Conservation (phyloP, 2,329 filamentous ascomycete genomes). For the Botryotinia calthae region DNA sequence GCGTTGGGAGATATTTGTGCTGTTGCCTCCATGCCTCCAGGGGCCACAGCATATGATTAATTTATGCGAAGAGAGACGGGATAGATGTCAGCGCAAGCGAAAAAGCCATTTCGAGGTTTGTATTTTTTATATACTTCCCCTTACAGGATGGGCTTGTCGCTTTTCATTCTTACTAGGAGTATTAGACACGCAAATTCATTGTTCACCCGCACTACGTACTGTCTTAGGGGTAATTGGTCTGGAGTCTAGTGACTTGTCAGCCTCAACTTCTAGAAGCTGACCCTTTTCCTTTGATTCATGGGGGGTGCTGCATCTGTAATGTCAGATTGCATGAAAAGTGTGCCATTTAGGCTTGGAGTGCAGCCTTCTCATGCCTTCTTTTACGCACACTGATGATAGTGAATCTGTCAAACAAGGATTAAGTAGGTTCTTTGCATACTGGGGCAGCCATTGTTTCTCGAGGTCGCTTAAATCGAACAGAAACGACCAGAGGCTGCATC, state of each 20-base stretch:
- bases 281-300: neutral
- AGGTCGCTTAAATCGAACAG: neutral
- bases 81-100: neutral
- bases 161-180: neutral
- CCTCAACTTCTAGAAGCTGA: neutral
- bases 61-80: neutral
- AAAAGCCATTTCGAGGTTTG: neutral
- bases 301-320: neutral
- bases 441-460: neutral
- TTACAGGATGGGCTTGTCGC: neutral
- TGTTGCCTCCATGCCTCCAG: neutral
- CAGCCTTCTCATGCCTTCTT: neutral
- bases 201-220: neutral
- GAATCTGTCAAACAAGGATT: neutral
- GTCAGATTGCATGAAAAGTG: neutral
- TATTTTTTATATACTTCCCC: neutral
- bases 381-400: neutral
- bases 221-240: neutral
- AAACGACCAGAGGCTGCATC: neutral
- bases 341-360: neutral
- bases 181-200: neutral
- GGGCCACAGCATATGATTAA: neutral
- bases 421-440: neutral
- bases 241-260: constrained; percentile 6
- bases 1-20: neutral